A percentile compares a stretch with the other conserved stretches of the same genome.
phyloP scores from a whole-genome alignment of 371 early-diverging fungal species.

The Vairimorpha necatrix region DNA sequence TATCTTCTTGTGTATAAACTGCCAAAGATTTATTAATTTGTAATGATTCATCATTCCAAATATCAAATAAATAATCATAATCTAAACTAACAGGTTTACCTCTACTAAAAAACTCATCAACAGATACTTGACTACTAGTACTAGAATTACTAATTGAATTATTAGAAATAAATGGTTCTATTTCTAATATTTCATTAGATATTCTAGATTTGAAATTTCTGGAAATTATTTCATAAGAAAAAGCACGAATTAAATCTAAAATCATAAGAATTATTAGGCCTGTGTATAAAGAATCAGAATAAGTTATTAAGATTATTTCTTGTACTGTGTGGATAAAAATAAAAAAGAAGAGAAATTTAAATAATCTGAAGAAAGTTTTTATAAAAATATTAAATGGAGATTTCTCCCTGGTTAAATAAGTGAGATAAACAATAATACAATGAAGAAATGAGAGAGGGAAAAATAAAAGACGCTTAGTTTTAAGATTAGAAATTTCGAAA shows the following conservation, averaged over 20 bases:
- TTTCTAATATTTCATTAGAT: conserved; percentile 48
- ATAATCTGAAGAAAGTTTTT: conserved; percentile 28
- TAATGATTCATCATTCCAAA: conserved; percentile 27
- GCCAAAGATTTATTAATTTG: neutral
- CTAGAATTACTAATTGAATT: neutral
- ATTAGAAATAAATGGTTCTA: conserved; percentile 39
- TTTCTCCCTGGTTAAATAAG: neutral
- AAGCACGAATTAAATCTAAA: conserved; percentile 29
- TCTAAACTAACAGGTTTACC: conserved; percentile 41
- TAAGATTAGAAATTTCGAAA: neutral
- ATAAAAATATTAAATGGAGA: neutral
- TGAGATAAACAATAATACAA: neutral
- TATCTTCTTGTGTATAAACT: neutral
- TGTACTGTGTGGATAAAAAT: neutral
- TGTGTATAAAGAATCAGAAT: neutral
- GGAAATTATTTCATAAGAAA: conserved; percentile 37
- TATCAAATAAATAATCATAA: conserved; percentile 17
- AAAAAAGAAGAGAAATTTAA: conserved; percentile 8
- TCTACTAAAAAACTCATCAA: conserved; percentile 48
- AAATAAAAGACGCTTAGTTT: conserved; percentile 14
- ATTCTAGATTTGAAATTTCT: conserved; percentile 43
- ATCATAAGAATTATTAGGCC: conserved; percentile 5
- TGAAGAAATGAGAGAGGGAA: conserved; percentile 12
- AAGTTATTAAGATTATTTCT: neutral
- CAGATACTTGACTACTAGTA: neutral